Evolutionary conservation across 352 stramenopile species (phyloP).

Genomic region (Pythium vanterpoolii): DNA sequence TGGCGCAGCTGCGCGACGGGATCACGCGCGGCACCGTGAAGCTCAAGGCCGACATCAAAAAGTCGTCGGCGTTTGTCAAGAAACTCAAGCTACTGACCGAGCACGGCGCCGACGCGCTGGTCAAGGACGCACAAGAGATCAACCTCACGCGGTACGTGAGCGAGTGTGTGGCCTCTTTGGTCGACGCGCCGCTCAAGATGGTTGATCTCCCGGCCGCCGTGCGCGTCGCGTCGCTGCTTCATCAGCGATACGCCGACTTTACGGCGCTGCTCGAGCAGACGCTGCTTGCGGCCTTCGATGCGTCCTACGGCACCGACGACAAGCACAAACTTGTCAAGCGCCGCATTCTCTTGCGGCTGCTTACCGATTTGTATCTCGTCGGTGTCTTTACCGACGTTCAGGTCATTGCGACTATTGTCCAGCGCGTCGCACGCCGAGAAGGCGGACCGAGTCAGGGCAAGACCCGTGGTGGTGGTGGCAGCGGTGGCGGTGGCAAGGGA

Average conservation of each 20-base stretch:
- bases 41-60: constrained; percentile 98
- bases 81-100: constrained; percentile 90
- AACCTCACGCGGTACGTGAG: constrained; percentile 95
- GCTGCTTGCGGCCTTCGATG: constrained; percentile 58
- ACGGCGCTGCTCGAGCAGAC: constrained; percentile 46
- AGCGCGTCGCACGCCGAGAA: constrained; percentile 59
- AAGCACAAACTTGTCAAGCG: constrained; percentile 76
- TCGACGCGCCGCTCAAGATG: constrained; percentile 85
- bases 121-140: constrained; percentile 87
- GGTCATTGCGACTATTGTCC: constrained; percentile 78
- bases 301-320: constrained; percentile 55
- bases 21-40: constrained; percentile 88
- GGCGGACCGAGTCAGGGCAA: constrained; percentile 31
- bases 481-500: constrained; percentile 24
- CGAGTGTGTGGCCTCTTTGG: constrained; percentile 89
- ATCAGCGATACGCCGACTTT: constrained; percentile 92
- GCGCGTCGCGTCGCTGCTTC: constrained; percentile 84
- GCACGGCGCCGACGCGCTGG: constrained; percentile 56
- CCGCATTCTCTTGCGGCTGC: constrained; percentile 68
- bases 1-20: constrained; percentile 55
- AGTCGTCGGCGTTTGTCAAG: constrained; percentile 97
- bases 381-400: constrained; percentile 75
- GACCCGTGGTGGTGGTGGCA: constrained; percentile 4
- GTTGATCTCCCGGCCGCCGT: constrained; percentile 85
- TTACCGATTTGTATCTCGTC: constrained; percentile 81